These are phyloP conservation scores for Seiridium cupressi DNA, from an alignment of 2,329 filamentous ascomycete species.

Conservation along the genomic window DNA sequence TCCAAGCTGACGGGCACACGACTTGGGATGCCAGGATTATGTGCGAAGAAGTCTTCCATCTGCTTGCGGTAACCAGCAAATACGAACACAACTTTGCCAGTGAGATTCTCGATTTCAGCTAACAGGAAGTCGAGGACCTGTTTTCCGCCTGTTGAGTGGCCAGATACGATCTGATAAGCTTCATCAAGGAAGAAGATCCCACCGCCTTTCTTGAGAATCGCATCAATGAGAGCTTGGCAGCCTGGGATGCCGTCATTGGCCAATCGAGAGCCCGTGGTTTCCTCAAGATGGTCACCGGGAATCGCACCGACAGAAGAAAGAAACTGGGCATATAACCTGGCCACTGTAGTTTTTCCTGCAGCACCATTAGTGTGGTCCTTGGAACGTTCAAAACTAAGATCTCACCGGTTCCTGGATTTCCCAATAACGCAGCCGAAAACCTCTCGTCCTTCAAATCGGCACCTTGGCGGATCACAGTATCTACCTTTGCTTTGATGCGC, in stretches of 20 bases:
- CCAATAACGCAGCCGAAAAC: constrained; percentile 62
- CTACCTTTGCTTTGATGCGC: constrained; percentile 60
- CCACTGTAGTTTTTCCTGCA: constrained; percentile 71
- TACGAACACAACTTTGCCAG: constrained; percentile 68
- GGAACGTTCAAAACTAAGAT: not conserved
- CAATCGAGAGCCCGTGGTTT: constrained; percentile 67
- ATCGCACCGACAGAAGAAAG: constrained; percentile 61
- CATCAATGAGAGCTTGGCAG: constrained; percentile 55
- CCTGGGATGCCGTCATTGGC: constrained; percentile 60
- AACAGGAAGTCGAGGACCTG: constrained; percentile 70
- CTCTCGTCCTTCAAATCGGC: constrained; percentile 55
- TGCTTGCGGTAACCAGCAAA: constrained; percentile 71
- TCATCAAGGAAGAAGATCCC: constrained; percentile 78
- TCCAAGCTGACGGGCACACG: constrained; percentile 65
- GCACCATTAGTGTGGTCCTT: not conserved
- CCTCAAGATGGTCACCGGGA: constrained; percentile 57
- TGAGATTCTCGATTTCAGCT: constrained; percentile 69
- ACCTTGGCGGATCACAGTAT: constrained; percentile 57
- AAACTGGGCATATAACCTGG: constrained; percentile 66
- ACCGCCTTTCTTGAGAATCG: constrained; percentile 56
- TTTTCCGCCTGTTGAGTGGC: constrained; percentile 54
- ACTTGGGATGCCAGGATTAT: constrained; percentile 70
- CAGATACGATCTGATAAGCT: constrained; percentile 69
- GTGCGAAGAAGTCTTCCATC: constrained; percentile 75
- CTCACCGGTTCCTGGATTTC: constrained; percentile 73